Evolutionary conservation across 2,329 filamentous ascomycete genomes (phyloP).

Genomic region (Aspergillus awamori): DNA sequence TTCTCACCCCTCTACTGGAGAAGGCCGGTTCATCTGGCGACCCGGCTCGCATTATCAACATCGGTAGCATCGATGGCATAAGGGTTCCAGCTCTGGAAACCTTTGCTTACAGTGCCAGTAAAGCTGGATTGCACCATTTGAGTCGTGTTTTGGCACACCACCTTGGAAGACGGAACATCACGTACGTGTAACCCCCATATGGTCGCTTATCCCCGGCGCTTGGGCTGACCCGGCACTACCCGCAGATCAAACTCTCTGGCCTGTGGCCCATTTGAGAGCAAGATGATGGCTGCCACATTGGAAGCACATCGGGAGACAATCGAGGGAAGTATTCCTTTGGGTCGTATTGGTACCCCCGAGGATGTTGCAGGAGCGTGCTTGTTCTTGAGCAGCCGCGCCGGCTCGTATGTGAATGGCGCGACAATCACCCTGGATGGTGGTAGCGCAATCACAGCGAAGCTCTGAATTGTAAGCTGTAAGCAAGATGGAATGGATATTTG

Average conservation of each 20-base stretch:
- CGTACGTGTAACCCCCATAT: conserved; percentile 43
- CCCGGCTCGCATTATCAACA: conserved; percentile 56
- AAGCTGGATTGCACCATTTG: conserved; percentile 57
- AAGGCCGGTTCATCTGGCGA: conserved; percentile 49
- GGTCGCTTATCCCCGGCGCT: not conserved
- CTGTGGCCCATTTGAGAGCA: conserved; percentile 65
- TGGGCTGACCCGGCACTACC: conserved; percentile 17
- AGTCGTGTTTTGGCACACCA: conserved; percentile 56
- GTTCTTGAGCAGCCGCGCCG: conserved; percentile 69
- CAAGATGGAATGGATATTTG: not conserved
- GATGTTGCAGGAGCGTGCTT: conserved; percentile 74
- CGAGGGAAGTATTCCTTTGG: conserved; percentile 62
- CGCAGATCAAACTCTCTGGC: conserved; percentile 66
- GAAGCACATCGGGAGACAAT: conserved; percentile 54
- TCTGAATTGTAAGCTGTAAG: conserved; percentile 30
- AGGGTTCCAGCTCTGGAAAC: conserved; percentile 56
- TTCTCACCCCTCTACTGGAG: conserved; percentile 51
- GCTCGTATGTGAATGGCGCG: conserved; percentile 67
- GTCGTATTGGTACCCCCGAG: conserved; percentile 66
- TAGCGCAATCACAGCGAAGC: conserved; percentile 43
- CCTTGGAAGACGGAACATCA: conserved; percentile 56
- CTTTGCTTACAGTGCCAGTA: conserved; percentile 57
- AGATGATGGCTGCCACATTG: conserved; percentile 59
- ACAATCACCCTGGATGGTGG: conserved; percentile 66
- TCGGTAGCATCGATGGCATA: conserved; percentile 58